These are phyloP conservation scores for Backusella tuberculispora DNA, from an alignment of 192 early-diverging fungal species.

Conservation along the genomic window DNA sequence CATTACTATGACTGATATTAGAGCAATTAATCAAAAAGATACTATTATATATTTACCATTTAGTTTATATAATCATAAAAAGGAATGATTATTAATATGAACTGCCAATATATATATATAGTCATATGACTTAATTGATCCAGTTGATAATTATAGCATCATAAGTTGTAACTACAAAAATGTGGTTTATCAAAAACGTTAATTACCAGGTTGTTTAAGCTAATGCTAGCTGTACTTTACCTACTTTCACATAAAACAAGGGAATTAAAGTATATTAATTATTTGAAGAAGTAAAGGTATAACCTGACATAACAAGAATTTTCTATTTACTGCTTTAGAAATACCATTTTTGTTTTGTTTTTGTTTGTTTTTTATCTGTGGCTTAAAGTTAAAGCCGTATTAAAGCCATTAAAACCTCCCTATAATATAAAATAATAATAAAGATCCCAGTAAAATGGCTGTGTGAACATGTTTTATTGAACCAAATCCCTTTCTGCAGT, in stretches of 20 bases:
- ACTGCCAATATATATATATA: slow-evolving; percentile 2
- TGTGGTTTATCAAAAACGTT: slow-evolving; percentile 1
- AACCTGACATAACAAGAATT: not conserved
- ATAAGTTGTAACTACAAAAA: slow-evolving; percentile 4
- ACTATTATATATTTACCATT: no score
- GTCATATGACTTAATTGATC: not conserved
- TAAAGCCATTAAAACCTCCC: not conserved
- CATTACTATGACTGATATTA: no score
- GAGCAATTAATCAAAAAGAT: no score
- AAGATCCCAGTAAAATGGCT: not conserved
- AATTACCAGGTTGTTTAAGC: slow-evolving; percentile 1
- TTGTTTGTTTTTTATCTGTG: slow-evolving; percentile 1
- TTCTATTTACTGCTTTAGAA: not conserved
- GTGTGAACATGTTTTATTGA: slow-evolving; percentile 1
- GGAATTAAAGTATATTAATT: not conserved
- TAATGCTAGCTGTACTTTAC: not conserved
- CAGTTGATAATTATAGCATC: no score
- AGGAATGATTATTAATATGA: not conserved
- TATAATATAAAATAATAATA: not conserved
- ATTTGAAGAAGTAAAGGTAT: not conserved
- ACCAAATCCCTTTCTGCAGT: not conserved
- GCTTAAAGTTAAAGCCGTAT: slow-evolving; percentile 11
- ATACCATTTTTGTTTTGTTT: not conserved
- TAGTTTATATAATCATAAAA: not conserved
- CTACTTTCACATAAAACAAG: not conserved